These are phyloP conservation scores for Cutaneotrichosporon cutaneum DNA, from an alignment of 1,284 basidiomycete genomes.

Conservation along the genomic window DNA sequence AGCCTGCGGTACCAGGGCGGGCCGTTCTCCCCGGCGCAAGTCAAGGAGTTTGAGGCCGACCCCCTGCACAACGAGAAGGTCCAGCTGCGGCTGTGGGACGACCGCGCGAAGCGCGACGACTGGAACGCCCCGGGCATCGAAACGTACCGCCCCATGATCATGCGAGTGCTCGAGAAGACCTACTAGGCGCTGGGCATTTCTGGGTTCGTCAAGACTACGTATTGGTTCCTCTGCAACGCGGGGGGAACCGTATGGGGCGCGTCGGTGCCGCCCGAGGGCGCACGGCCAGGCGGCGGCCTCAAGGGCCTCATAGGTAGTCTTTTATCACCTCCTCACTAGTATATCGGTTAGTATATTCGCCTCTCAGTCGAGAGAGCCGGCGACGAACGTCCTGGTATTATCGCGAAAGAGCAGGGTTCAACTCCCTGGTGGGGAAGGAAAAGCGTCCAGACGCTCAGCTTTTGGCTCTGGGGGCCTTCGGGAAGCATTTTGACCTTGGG, in stretches of 20 bases:
- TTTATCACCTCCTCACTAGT: neutral
- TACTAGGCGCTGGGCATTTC: neutral
- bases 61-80: constrained; percentile 36
- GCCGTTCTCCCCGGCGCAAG: constrained; percentile 32
- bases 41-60: constrained; percentile 35
- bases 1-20: constrained; percentile 40
- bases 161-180: constrained; percentile 16
- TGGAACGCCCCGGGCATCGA: constrained; percentile 30
- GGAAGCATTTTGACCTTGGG: no score
- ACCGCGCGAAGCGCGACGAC: constrained; percentile 35
- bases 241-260: no score
- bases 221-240: neutral
- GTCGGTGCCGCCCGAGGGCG: no score
- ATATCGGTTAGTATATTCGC: constrained; percentile 2
- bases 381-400: neutral
- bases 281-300: no score
- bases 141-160: constrained; percentile 18
- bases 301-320: no score
- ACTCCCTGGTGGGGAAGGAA: neutral
- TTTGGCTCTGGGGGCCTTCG: neutral
- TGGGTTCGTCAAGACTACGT: neutral
- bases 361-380: neutral
- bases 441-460: neutral
- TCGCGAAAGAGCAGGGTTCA: constrained; percentile 1
- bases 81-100: constrained; percentile 40